phyloP scores from a whole-genome alignment of 1,284 basidiomycete species.

The Melanopsichium pennsylvanicum region DNA sequence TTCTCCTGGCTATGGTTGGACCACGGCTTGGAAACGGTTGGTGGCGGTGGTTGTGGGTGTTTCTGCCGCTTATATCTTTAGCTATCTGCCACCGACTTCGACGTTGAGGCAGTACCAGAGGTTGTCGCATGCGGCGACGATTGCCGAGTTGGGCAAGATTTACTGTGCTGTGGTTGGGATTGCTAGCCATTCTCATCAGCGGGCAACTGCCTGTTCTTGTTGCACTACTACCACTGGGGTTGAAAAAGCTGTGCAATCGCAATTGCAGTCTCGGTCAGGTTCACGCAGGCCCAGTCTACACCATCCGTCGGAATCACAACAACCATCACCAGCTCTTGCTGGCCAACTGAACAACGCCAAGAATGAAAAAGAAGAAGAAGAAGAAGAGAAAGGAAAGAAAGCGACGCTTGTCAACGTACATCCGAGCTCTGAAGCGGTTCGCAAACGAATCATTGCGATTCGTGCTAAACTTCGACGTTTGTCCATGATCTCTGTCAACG shows the following conservation, averaged over 20 bases:
- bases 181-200: constrained; percentile 46
- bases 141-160: constrained; percentile 66
- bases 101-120: constrained; percentile 67
- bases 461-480: constrained; percentile 66
- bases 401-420: constrained; percentile 14
- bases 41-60: constrained; percentile 63
- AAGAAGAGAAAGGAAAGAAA: too few species aligned
- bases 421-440: constrained; percentile 29
- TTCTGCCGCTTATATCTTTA: constrained; percentile 58
- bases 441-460: constrained; percentile 55
- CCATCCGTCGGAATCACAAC: background rate
- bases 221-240: too few species aligned
- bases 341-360: too few species aligned
- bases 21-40: constrained; percentile 68
- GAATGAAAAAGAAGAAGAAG: too few species aligned
- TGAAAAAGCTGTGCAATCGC: too few species aligned
- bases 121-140: constrained; percentile 66
- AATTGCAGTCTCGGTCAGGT: constrained; percentile 1
- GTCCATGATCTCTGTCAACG: constrained; percentile 62
- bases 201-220: too few species aligned
- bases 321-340: too few species aligned
- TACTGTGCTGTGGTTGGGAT: constrained; percentile 67
- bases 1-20: constrained; percentile 67
- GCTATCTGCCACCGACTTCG: constrained; percentile 64
- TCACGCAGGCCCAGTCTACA: constrained; percentile 12